These are phyloP conservation scores for Colletotrichum sp. DNA, from an alignment of 2,329 filamentous ascomycete species.

Conservation along the genomic window DNA sequence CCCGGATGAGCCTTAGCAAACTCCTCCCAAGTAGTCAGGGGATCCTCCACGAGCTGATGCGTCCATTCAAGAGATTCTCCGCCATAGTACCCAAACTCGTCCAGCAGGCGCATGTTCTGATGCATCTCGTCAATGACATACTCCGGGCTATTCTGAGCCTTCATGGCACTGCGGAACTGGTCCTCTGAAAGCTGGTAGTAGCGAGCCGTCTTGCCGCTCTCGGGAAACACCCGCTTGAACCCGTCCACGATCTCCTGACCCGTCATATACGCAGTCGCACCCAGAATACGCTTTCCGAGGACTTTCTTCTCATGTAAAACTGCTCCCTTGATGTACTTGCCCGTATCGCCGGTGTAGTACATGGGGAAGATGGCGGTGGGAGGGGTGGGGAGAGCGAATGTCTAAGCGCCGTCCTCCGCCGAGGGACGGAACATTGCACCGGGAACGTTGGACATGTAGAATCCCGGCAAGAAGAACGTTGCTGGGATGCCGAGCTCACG, in stretches of 20 bases:
- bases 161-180: slow-evolving; percentile 38
- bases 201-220: slow-evolving; percentile 36
- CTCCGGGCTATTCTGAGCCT: slow-evolving; percentile 15
- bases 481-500: slow-evolving; percentile 48
- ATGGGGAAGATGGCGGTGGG: slow-evolving; percentile 33
- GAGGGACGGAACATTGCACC: slow-evolving; percentile 29
- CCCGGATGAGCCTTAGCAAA: slow-evolving; percentile 35
- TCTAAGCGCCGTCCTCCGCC: slow-evolving; percentile 35
- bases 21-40: slow-evolving; percentile 41
- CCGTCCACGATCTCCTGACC: slow-evolving; percentile 32
- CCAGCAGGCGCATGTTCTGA: slow-evolving; percentile 46
- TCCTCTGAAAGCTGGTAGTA: slow-evolving; percentile 35
- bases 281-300: slow-evolving; percentile 37
- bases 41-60: slow-evolving; percentile 35
- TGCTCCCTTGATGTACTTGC: slow-evolving; percentile 39
- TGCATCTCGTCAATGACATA: slow-evolving; percentile 39
- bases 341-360: slow-evolving; percentile 42
- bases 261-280: slow-evolving; percentile 38
- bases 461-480: slow-evolving; percentile 55
- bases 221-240: slow-evolving; percentile 32
- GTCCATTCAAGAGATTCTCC: slow-evolving; percentile 36
- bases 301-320: slow-evolving; percentile 23
- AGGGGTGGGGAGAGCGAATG: slow-evolving; percentile 34
- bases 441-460: slow-evolving; percentile 58
- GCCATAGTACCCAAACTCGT: slow-evolving; percentile 45